A percentile compares a stretch with the other conserved stretches of the same genome.
Evolutionary conservation across 2,329 filamentous ascomycete species (phyloP).

Genomic region (Neodidymelliopsis sp.): DNA sequence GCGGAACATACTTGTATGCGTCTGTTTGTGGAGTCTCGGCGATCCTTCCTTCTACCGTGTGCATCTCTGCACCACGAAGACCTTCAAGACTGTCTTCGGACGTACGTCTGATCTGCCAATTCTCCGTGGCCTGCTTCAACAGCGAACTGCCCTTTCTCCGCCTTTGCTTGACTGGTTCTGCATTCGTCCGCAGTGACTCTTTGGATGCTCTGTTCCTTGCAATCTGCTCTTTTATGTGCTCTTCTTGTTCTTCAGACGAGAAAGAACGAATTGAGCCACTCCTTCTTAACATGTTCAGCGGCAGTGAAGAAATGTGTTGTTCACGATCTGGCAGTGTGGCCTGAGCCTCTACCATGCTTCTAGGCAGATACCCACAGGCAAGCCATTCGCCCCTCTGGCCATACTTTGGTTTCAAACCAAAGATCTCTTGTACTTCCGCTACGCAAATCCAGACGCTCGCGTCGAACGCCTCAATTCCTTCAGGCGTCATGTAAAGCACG

Average conservation of each 20-base stretch:
- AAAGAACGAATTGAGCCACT: background rate
- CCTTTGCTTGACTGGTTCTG: background rate
- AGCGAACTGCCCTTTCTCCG: background rate
- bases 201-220: background rate
- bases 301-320: background rate
- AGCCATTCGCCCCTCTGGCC: constrained; percentile 19
- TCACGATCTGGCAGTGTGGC: background rate
- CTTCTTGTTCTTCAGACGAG: background rate
- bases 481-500: constrained; percentile 1
- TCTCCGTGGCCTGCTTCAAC: background rate
- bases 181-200: background rate
- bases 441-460: constrained; percentile 17
- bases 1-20: too few species aligned
- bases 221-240: constrained; percentile 1
- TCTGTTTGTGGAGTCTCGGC: background rate
- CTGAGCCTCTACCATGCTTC: constrained; percentile 3
- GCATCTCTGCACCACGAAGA: background rate
- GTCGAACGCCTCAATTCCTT: constrained; percentile 2
- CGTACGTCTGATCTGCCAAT: background rate
- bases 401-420: constrained; percentile 1
- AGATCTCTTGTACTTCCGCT: constrained; percentile 8
- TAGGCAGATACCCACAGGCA: constrained; percentile 12
- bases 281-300: background rate
- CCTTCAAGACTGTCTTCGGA: background rate
- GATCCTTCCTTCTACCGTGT: too few species aligned